Evolutionary conservation across 2,329 filamentous ascomycete species (phyloP).

Genomic region (Colletotrichum sp.): DNA sequence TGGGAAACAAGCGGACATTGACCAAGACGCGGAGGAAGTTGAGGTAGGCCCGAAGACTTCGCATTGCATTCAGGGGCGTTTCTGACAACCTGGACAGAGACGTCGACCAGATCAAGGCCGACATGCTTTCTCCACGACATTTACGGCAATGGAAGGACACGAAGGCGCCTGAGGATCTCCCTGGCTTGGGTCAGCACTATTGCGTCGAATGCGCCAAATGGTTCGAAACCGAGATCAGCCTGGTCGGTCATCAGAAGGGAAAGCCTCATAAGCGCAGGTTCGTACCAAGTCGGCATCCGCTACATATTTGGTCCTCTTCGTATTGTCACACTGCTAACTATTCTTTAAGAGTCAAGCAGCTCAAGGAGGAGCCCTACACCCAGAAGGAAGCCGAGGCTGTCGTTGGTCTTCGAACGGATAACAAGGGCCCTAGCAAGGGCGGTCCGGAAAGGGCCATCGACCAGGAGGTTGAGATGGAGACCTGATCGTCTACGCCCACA

Average conservation of each 20-base stretch:
- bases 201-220: slow-evolving; percentile 95
- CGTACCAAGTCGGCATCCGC: slow-evolving; percentile 18
- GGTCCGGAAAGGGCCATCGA: slow-evolving; percentile 27
- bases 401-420: slow-evolving; percentile 73
- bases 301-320: background rate
- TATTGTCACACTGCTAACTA: background rate
- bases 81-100: slow-evolving; percentile 62
- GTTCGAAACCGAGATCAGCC: slow-evolving; percentile 85
- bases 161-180: slow-evolving; percentile 85
- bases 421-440: slow-evolving; percentile 48
- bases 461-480: slow-evolving; percentile 44
- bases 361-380: slow-evolving; percentile 84
- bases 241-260: slow-evolving; percentile 78
- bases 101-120: slow-evolving; percentile 88
- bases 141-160: slow-evolving; percentile 78
- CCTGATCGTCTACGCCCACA: background rate
- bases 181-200: slow-evolving; percentile 84
- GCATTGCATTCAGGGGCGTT: background rate
- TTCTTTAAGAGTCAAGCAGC: slow-evolving; percentile 74
- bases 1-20: slow-evolving; percentile 68
- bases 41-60: slow-evolving; percentile 53
- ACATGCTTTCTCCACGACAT: slow-evolving; percentile 80
- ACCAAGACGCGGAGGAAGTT: slow-evolving; percentile 77
- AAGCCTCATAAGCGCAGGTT: slow-evolving; percentile 95
- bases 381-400: slow-evolving; percentile 87